Evolutionary conservation across 306 rosid species (phyloP), one percentile per base, ranked within the genome.

Genomic region (Vicia villosa): DNA sequence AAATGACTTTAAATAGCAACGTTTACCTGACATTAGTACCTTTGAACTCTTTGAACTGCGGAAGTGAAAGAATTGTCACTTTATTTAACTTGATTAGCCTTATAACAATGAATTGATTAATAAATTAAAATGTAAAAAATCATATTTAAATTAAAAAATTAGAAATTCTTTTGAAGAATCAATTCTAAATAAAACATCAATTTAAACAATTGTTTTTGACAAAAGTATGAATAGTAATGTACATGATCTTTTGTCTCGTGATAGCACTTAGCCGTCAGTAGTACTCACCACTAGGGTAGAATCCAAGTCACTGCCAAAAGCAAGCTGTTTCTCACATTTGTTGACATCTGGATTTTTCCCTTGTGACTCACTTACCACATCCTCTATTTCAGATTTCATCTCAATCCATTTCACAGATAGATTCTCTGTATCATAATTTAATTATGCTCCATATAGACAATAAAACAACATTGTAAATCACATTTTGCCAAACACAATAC

Each of bases 261-360:
- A 32, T 41, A 11, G 6, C 46, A 41, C n/a, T 22, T 22, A 22
- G n/a, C n/a, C n/a, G n/a, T n/a, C n/a, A n/a, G n/a, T n/a, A n/a
- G 24, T 22, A 22, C 28, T 12, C 16, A 42, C 14, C 47, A 13
- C 47, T 42, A 42, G 7, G 6, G 6, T 4, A n/a, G 38, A 34
- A 34, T 34, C 38, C 16, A 42, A 42, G 28, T 26, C 8, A 36
- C 5, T 5, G 24, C 11, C 24, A 24, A 14, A 72, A 45, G 49
- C 68, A 19, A 30, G 15, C 40, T 30, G 63, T 42, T 42, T 34
- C 28, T 46, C 17, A 56, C 8, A 30, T 56, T 34, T 46, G 42
- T 34, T 3, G 12, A 74, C 58, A 50, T 43, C 50, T 49, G 75
- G 70, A 24, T 26, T 59, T 14, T 49, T 49, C 11, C 69, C 65